Evolutionary conservation across 768 basidiomycete genomes (phyloP).

Genomic region (Porpolomopsis calyptriformis): DNA sequence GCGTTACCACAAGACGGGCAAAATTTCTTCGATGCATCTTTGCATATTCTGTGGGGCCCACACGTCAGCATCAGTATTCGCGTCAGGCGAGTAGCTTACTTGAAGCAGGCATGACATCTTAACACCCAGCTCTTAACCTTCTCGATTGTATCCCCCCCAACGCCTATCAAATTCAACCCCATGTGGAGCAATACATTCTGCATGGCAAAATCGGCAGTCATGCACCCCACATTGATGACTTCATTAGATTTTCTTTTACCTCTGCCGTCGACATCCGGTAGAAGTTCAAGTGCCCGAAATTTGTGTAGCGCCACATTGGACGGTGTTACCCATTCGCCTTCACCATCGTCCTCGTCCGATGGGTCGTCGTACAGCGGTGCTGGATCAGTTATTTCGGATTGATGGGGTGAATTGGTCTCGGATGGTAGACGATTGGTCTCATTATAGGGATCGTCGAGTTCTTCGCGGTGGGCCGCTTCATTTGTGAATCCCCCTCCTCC

Average conservation of each 20-base stretch:
- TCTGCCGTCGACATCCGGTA: conserved; percentile 44
- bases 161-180: conserved; percentile 79
- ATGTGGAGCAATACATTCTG: conserved; percentile 95
- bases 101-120: conserved; percentile 97
- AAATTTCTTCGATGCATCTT: conserved; percentile 89
- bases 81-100: conserved; percentile 46
- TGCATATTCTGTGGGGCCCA: conserved; percentile 65
- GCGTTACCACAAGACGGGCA: conserved; percentile 96
- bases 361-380: conserved; percentile 61
- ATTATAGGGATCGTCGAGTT: not conserved
- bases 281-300: conserved; percentile 73
- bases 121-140: conserved; percentile 93
- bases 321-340: conserved; percentile 97
- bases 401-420: not conserved
- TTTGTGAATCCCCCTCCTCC: not conserved
- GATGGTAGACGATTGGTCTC: not conserved
- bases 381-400: not conserved
- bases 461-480: not conserved
- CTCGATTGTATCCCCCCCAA: conserved; percentile 83
- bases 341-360: conserved; percentile 68
- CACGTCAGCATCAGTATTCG: not conserved
- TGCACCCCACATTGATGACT: conserved; percentile 64
- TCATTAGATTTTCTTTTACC: conserved; percentile 28
- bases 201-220: conserved; percentile 99
- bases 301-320: conserved; percentile 78